phyloP scores from a whole-genome alignment of 306 rosid species.

The Cicer chorassanicum region DNA sequence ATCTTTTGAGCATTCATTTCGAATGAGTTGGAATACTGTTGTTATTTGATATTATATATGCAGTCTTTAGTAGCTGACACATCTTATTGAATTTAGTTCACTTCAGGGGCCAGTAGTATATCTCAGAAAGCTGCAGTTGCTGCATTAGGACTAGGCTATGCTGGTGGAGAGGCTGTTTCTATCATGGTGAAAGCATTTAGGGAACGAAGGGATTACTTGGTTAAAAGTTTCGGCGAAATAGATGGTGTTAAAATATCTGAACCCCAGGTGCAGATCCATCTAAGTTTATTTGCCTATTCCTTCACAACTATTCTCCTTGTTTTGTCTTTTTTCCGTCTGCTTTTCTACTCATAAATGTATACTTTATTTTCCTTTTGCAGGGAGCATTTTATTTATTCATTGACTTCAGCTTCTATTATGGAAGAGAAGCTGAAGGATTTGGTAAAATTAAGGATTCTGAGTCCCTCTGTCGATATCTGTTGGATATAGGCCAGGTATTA shows the following conservation, averaged over 20 bases:
- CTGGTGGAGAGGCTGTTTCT: slow-evolving; percentile 90
- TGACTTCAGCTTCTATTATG: slow-evolving; percentile 85
- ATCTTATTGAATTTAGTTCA: slow-evolving; percentile 61
- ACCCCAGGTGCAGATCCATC: slow-evolving; percentile 65
- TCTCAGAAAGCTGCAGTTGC: slow-evolving; percentile 95
- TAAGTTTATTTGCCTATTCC: slow-evolving; percentile 33
- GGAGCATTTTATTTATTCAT: slow-evolving; percentile 97
- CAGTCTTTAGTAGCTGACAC: slow-evolving; percentile 33
- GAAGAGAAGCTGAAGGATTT: slow-evolving; percentile 82
- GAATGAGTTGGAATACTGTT: slow-evolving; percentile 24
- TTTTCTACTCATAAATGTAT: slow-evolving; percentile 9
- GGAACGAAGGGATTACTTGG: slow-evolving; percentile 89
- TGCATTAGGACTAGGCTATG: slow-evolving; percentile 90
- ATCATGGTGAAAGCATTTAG: slow-evolving; percentile 90
- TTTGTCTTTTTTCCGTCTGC: background rate
- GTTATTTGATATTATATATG: slow-evolving; percentile 18
- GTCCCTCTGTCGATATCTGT: slow-evolving; percentile 78
- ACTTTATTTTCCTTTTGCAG: slow-evolving; percentile 50
- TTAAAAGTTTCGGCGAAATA: slow-evolving; percentile 75
- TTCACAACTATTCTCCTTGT: background rate
- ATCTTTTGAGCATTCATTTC: slow-evolving; percentile 26
- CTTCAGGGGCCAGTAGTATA: slow-evolving; percentile 94
- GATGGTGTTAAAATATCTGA: slow-evolving; percentile 82
- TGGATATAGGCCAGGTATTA: slow-evolving; percentile 89
- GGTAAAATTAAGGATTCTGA: slow-evolving; percentile 81